Evolutionary conservation across 73 alveolate species (phyloP).

Genomic region (Tetrahymena malaccensis): DNA sequence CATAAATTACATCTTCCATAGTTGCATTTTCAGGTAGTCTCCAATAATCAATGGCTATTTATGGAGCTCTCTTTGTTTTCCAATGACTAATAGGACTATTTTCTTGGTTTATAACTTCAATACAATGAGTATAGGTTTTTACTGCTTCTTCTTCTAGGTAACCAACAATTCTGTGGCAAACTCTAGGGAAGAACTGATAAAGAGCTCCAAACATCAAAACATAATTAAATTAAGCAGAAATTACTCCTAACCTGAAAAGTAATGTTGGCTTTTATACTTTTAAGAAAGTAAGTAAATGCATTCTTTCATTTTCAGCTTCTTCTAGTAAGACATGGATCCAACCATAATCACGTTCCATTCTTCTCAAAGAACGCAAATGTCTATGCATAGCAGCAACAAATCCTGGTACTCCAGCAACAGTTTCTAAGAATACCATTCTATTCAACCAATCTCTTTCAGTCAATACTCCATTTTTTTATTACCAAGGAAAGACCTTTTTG

Average conservation of each 20-base stretch:
- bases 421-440: conserved; percentile 53
- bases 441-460: conserved; percentile 26
- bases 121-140: conserved; percentile 50
- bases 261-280: conserved; percentile 47
- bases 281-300: conserved; percentile 65
- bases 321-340: conserved; percentile 55
- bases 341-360: conserved; percentile 43
- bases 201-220: conserved; percentile 29
- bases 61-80: conserved; percentile 38
- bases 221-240: conserved; percentile 53
- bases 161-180: conserved; percentile 70
- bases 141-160: conserved; percentile 76
- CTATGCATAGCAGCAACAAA: conserved; percentile 73
- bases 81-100: conserved; percentile 10
- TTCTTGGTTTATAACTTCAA: conserved; percentile 38
- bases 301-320: conserved; percentile 74
- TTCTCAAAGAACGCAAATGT: conserved; percentile 41
- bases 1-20: conserved; percentile 41
- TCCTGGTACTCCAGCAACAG: conserved; percentile 84
- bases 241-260: conserved; percentile 49
- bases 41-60: conserved; percentile 59
- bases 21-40: conserved; percentile 61
- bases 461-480: background rate
- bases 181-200: conserved; percentile 50
- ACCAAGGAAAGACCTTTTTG: conserved; percentile 13